These are phyloP conservation scores for Zygosaccharomyces sapae DNA, from an alignment of 1,139 yeast genomes.

Conservation along the genomic window DNA sequence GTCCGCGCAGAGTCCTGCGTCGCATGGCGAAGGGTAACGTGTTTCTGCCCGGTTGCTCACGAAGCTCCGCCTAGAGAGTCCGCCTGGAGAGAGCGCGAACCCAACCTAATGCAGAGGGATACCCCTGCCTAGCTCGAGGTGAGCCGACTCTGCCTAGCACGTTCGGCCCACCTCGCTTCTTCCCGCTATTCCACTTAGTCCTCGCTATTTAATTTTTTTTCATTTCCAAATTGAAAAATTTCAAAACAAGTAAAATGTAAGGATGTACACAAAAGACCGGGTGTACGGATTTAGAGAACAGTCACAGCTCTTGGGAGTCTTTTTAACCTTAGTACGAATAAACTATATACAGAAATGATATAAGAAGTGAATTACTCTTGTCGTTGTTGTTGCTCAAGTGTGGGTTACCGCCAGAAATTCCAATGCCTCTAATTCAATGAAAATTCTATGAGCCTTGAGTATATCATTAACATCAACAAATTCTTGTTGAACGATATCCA, in stretches of 20 bases:
- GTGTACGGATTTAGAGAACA: conserved; percentile 2
- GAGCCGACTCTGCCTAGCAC: neutral
- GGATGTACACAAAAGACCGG: no score
- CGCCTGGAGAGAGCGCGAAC: neutral
- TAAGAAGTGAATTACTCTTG: neutral
- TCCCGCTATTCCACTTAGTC: no score
- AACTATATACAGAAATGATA: conserved; percentile 8
- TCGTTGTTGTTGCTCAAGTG: conserved; percentile 6
- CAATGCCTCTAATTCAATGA: conserved; percentile 71
- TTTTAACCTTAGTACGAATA: neutral
- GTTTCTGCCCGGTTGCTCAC: neutral
- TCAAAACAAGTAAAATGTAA: neutral
- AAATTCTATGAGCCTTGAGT: conserved; percentile 72
- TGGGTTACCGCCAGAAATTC: conserved; percentile 44
- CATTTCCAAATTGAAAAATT: neutral
- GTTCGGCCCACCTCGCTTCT: no score
- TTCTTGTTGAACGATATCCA: conserved; percentile 69
- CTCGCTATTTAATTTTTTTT: no score
- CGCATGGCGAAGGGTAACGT: neutral
- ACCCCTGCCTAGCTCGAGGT: neutral
- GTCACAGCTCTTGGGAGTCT: conserved; percentile 1
- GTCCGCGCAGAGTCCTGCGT: conserved; percentile 2
- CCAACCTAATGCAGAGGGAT: no score
- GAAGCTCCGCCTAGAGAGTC: neutral
- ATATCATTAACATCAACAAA: conserved; percentile 81